Evolutionary conservation across 2,329 filamentous ascomycete species (phyloP), one percentile per base, ranked within the genome.

Genomic region (Graphilbum sp.): DNA sequence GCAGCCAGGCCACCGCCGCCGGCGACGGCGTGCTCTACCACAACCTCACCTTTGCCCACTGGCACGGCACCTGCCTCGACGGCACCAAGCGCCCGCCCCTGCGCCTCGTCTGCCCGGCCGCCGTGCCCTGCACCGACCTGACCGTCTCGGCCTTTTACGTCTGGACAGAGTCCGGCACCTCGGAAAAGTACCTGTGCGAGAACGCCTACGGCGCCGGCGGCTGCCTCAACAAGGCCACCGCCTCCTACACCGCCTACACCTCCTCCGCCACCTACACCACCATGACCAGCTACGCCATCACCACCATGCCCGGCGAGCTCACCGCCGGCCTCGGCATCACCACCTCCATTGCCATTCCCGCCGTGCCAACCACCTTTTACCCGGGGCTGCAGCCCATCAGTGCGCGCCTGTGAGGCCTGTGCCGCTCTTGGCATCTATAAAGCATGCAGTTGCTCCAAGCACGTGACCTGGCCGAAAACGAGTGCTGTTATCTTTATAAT

Each of bases 31-130:
- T 75, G 8, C 51, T 62, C 41, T 61, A 70, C 32, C 56, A 46
- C 46, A 67, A 71, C 53, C 57, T 76, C 46, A 66, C 59, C 2
- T 61, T 72, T 49, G 59, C 50, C 23, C 66, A 68, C 52, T 75
- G 70, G 71, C 66, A 63, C 40, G 71, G 70, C 27, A 68, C 63
- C 3, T 60, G 62, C 39, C 49, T 56, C 3, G 55, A 72, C 43
- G 71, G 69, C 17, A 50, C 51, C 5, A 41, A 59, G 38, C 63
- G 71, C 18, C 67, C 65, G 0, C 69, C 70, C 2, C 57, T 75
- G 46, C 64, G 67, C 41, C 53, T 72, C 32, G 50, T 47, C 35
- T 49, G 46, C 34, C 45, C 45, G 17, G 35, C 36, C 12, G 37
- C 15, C 13, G 35, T 19, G 17, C 46, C 48, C 11, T 51, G 49